phyloP scores from a whole-genome alignment of 192 early-diverging fungal genomes.

The Funneliformis geosporum region DNA sequence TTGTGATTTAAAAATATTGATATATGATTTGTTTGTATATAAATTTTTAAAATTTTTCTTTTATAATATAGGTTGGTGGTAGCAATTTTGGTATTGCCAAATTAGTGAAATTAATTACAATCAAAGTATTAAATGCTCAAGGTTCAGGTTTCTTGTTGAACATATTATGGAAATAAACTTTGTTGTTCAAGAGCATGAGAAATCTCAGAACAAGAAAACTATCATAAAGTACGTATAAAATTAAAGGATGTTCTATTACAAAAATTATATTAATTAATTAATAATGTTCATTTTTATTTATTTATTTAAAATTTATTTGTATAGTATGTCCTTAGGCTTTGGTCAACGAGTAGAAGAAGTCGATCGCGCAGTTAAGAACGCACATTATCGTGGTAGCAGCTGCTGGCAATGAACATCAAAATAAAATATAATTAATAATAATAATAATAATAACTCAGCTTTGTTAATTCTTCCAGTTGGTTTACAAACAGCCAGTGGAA shows the following conservation, averaged over 20 bases:
- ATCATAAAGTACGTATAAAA: background rate
- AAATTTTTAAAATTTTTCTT: background rate
- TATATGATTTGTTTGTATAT: background rate
- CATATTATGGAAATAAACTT: conserved; percentile 54
- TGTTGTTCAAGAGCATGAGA: conserved; percentile 26
- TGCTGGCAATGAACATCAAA: conserved; percentile 70
- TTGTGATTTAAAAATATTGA: background rate
- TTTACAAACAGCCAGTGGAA: background rate
- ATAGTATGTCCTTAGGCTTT: conserved; percentile 93
- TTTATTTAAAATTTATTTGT: conserved; percentile 37
- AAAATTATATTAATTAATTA: background rate
- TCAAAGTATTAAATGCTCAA: conserved; percentile 64
- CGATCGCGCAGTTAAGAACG: conserved; percentile 48
- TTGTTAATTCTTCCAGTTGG: background rate
- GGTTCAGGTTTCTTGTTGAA: conserved; percentile 57
- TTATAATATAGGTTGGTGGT: conserved; percentile 49
- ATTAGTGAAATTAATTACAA: conserved; percentile 63
- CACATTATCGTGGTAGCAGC: conserved; percentile 84
- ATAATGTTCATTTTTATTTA: no score
- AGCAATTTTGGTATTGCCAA: conserved; percentile 71
- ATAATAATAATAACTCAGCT: no score
- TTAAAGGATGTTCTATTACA: no score
- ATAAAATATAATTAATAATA: no score
- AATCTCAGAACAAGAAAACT: background rate
- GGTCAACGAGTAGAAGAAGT: conserved; percentile 69